Conservation (phyloP, 192 early-diverging fungal genomes). For the Backusella liffmaniae region DNA sequence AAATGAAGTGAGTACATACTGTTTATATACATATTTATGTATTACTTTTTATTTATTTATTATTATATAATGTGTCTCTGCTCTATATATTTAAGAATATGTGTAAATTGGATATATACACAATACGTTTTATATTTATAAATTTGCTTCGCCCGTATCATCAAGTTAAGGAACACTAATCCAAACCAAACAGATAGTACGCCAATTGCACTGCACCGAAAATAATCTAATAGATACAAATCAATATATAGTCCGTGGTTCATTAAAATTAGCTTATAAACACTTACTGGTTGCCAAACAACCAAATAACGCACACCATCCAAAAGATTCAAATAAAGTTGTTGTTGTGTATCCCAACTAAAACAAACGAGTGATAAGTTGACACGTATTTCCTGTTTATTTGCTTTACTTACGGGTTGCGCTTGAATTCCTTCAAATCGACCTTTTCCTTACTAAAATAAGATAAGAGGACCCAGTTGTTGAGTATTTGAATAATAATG, state of each 20-base stretch:
- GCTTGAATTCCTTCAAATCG: conserved; percentile 59
- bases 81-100: not conserved
- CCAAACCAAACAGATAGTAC: conserved; percentile 46
- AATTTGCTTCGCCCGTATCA: not conserved
- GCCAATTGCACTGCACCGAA: conserved; percentile 41
- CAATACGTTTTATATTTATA: not conserved
- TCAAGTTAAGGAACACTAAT: conserved; percentile 14
- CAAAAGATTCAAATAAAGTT: conserved; percentile 57
- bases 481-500: not conserved
- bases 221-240: conserved; percentile 33
- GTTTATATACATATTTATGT: not conserved
- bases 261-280: not conserved
- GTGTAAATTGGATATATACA: not conserved
- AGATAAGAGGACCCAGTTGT: not conserved
- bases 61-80: not conserved
- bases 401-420: conserved; percentile 48
- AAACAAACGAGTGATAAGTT: not conserved
- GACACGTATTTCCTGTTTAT: not conserved
- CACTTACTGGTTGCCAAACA: conserved; percentile 56
- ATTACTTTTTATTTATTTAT: not conserved
- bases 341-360: conserved; percentile 65
- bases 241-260: not conserved
- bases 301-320: conserved; percentile 58
- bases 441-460: conserved; percentile 59
- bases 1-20: too few species aligned